phyloP scores from a whole-genome alignment of 2,329 filamentous ascomycete species.

The Teratosphaeria epicoccoides region DNA sequence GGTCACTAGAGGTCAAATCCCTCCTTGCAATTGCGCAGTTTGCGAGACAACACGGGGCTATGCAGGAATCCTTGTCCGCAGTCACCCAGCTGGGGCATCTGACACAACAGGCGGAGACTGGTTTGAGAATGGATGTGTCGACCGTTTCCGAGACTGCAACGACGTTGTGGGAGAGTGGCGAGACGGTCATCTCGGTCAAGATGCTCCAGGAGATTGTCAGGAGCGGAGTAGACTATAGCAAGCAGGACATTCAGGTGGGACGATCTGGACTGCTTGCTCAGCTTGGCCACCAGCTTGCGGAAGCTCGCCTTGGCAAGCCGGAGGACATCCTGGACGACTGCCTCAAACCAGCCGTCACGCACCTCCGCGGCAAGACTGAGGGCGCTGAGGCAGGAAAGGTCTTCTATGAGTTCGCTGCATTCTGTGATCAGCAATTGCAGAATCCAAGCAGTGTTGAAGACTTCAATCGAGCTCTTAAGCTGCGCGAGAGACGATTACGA shows the following conservation, averaged over 20 bases:
- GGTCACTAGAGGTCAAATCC: conserved; percentile 64
- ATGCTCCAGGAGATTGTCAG: conserved; percentile 60
- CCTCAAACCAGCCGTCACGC: conserved; percentile 70
- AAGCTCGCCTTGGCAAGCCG: conserved; percentile 81
- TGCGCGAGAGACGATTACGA: conserved; percentile 68
- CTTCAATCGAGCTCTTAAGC: conserved; percentile 64
- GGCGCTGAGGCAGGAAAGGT: conserved; percentile 74
- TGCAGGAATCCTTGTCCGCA: conserved; percentile 78
- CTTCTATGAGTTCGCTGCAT: conserved; percentile 87
- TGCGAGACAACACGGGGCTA: conserved; percentile 66
- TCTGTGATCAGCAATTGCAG: conserved; percentile 89
- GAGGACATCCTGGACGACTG: conserved; percentile 83
- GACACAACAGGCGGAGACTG: conserved; percentile 58
- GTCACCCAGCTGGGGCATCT: conserved; percentile 75
- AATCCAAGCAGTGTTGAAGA: conserved; percentile 79
- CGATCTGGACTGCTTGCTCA: conserved; percentile 74
- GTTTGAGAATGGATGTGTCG: conserved; percentile 64
- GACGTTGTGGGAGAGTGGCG: conserved; percentile 88
- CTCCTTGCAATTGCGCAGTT: conserved; percentile 65
- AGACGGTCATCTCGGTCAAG: conserved; percentile 76
- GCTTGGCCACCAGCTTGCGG: conserved; percentile 77
- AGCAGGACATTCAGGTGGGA: conserved; percentile 61
- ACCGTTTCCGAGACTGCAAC: conserved; percentile 75
- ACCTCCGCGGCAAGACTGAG: conserved; percentile 57
- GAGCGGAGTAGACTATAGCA: conserved; percentile 28